phyloP scores from a whole-genome alignment of 441 rosid genomes.

The Flueggea neowawraea region DNA sequence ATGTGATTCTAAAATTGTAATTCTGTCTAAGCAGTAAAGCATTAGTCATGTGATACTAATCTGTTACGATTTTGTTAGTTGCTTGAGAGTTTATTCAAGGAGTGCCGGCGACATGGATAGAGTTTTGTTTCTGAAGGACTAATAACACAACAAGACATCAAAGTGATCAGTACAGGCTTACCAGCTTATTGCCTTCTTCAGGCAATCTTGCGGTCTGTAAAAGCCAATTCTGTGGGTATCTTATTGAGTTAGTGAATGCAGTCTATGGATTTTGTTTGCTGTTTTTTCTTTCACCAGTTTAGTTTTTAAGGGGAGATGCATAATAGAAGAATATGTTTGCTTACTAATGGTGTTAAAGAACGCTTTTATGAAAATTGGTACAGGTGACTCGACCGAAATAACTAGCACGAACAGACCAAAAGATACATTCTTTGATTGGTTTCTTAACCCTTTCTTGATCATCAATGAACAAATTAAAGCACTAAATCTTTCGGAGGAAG shows the following conservation, averaged over 20 bases:
- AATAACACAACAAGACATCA: slow-evolving; percentile 70
- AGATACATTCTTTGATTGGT: slow-evolving; percentile 82
- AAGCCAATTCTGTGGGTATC: slow-evolving; percentile 59
- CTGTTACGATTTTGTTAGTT: slow-evolving; percentile 37
- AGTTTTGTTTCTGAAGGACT: slow-evolving; percentile 63
- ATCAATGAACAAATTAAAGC: slow-evolving; percentile 91
- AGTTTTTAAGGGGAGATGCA: too few species aligned
- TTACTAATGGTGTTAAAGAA: too few species aligned
- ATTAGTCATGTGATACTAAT: neutral
- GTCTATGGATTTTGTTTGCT: neutral
- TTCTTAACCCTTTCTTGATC: slow-evolving; percentile 76
- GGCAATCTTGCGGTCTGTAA: slow-evolving; percentile 57
- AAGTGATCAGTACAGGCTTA: slow-evolving; percentile 71
- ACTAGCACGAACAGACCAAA: slow-evolving; percentile 67
- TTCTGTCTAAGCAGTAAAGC: neutral
- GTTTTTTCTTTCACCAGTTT: neutral
- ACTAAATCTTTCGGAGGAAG: slow-evolving; percentile 54
- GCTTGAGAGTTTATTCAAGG: slow-evolving; percentile 55
- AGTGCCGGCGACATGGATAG: slow-evolving; percentile 60
- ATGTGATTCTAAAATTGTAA: neutral
- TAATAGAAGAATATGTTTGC: too few species aligned
- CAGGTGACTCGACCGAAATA: slow-evolving; percentile 70
- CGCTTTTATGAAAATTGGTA: slow-evolving; percentile 7
- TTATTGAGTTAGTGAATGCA: slow-evolving; percentile 56
- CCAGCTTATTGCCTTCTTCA: slow-evolving; percentile 85